A percentile compares a stretch with the other conserved stretches of the same genome.
Conservation (phyloP, 176 grass and related monocot species). For the Oryza australiensis region DNA sequence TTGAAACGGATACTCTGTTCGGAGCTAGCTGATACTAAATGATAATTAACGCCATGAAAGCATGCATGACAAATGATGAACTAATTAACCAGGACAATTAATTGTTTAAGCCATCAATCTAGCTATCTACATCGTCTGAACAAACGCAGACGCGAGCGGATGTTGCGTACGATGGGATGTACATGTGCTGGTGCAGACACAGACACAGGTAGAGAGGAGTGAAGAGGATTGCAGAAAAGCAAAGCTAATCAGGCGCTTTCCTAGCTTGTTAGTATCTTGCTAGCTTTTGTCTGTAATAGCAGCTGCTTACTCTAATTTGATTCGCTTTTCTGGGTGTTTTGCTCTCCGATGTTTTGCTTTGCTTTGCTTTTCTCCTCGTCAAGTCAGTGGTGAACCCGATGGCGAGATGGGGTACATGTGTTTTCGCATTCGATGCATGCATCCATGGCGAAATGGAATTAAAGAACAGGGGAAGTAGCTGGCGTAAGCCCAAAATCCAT, state of each 20-base stretch:
- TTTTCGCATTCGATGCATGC: neutral
- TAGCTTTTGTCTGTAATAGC: too few species aligned
- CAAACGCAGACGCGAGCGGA: neutral
- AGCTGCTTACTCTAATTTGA: neutral
- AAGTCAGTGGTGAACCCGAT: neutral
- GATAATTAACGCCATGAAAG: neutral
- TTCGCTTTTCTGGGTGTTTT: constrained; percentile 38
- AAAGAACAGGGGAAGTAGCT: too few species aligned
- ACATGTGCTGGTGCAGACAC: neutral
- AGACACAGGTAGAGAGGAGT: neutral
- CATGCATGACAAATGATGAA: neutral
- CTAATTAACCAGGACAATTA: neutral
- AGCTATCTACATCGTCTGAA: neutral
- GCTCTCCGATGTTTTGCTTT: neutral
- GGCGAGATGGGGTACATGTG: neutral
- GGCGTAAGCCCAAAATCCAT: neutral
- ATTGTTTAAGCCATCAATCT: neutral
- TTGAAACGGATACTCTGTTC: too few species aligned
- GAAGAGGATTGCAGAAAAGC: neutral
- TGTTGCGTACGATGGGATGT: constrained; percentile 24
- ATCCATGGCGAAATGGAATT: neutral
- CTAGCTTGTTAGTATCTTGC: neutral
- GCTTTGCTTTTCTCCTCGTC: constrained; percentile 29
- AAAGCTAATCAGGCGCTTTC: neutral
- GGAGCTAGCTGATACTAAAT: too few species aligned